Evolutionary conservation across 495 filamentous ascomycete species (phyloP), one percentile per base, ranked within the genome.

Genomic region (Diplogelasinospora grovesii): DNA sequence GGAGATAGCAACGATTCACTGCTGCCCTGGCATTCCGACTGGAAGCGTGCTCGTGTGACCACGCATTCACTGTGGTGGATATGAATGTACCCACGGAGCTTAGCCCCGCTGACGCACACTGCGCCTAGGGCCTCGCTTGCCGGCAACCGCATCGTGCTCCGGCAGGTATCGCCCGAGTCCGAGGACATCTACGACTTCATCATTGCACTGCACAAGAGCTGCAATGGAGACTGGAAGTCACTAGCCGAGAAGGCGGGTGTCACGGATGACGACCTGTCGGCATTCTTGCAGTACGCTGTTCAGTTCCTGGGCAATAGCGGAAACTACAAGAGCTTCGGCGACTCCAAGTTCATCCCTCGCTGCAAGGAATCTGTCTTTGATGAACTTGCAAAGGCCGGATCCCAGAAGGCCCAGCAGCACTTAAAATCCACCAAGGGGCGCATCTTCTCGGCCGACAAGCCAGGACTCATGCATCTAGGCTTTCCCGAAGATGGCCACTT

Each of bases 321-420:
- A 31, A 98, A 98, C 61, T 98, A 94, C 69, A 96, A 96, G 65
- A 84, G 83, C 21, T 95, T 96, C 50, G 92, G 92, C 23, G 92
- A 98, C 59, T 76, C 81, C 44, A 98, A 97, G 56, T 95, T 96
- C 60, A 79, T 98, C 39, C 92, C 92, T 7, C 74, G 89, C 28
- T 74, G 89, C 42, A 60, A 74, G 9, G 67, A 78, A 34, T 73
- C 78, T 13, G 73, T 74, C 22, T 73, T 98, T 40, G 73, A 79
- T 23, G 76, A 80, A 44, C 64, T 98, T n/a, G 81, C 85, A 15
- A 73, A 78, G 14, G 64, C 66, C 11, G n/a, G n/a, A n/a, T 81
- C 79, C 0, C 64, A 73, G 6, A 63, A 71, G 33, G 78, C 79
- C 3, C 72, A 79, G 49, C 70, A 69, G 27, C 70, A 79, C 28